Evolutionary conservation across 1,139 yeast genomes (phyloP), one percentile per base, ranked within the genome.

Genomic region (Blastobotrys proliferans): DNA sequence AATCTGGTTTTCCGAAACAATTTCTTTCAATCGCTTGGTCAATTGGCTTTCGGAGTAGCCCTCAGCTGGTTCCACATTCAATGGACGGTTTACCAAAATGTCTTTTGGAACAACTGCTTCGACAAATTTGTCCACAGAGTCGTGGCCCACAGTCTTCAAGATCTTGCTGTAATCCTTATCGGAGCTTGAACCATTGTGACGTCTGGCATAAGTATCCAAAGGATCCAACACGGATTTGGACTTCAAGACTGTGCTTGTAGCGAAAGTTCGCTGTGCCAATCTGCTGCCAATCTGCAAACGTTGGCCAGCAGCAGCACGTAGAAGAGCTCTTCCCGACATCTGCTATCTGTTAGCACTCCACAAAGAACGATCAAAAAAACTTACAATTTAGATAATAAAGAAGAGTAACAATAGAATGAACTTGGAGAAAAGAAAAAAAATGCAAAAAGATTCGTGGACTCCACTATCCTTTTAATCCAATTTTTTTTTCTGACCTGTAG

Each of bases 21-120:
- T 69, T 43, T 71, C 69, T 49, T 74, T 72, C 54, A 90, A 70
- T 54, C 85, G 82, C 1, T 72, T 72, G 41, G 87, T 66, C 82
- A 90, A 82, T 63, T 87, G 83, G 50, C 81, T 73, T 64, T 92
- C 98, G 6, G 94, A 71, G 62, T 64, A 83, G 3, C 97, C 97
- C 34, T 76, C 64, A 20, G 72, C 72, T 3, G 95, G 90, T 46
- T 69, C 63, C 30, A 87, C 72, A 28, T 72, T 63, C 50, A 92
- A 70, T 24, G 77, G 75, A 52, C 96, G 76, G 59, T 78, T 77
- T 47, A 79, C 71, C 47, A 87, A 71, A 39, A 92, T 81, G 50
- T 81, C 81, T 39, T 75, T 73, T 6, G 98, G 98, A 9, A 92
- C 81, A 9, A 88, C 90, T 24, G 77, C 72, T 14, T 72, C 56